Conservation (phyloP, 75 land plant species). For the Adiantum capillusveneris region DNA sequence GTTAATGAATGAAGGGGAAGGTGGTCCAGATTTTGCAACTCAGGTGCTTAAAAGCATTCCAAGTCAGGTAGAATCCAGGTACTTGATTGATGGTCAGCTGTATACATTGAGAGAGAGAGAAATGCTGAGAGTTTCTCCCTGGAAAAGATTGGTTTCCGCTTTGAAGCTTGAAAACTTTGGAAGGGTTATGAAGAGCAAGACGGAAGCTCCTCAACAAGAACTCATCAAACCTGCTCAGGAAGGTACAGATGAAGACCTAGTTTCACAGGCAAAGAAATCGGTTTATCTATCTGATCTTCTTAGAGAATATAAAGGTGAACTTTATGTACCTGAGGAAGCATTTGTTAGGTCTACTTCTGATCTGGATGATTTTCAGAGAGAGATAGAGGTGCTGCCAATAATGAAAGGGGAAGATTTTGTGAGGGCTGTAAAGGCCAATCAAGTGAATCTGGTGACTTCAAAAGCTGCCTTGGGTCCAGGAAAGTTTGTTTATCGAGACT, state of each 20-base stretch:
- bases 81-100: slow-evolving; percentile 41
- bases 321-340: slow-evolving; percentile 85
- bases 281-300: slow-evolving; percentile 74
- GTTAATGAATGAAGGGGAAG: slow-evolving; percentile 16
- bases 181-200: neutral
- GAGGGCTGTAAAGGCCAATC: slow-evolving; percentile 33
- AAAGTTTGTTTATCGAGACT: slow-evolving; percentile 36
- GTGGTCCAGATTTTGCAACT: slow-evolving; percentile 48
- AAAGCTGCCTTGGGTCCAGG: slow-evolving; percentile 17
- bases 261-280: slow-evolving; percentile 1
- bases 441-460: slow-evolving; percentile 62
- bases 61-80: slow-evolving; percentile 61
- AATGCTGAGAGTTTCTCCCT: slow-evolving; percentile 16
- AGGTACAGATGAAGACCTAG: slow-evolving; percentile 9
- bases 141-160: slow-evolving; percentile 11
- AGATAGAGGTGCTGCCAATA: slow-evolving; percentile 45
- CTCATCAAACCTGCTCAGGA: slow-evolving; percentile 12
- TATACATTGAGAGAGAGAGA: slow-evolving; percentile 56
- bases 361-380: slow-evolving; percentile 54
- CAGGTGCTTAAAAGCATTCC: slow-evolving; percentile 61
- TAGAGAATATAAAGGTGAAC: slow-evolving; percentile 69
- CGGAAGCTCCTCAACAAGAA: slow-evolving; percentile 1
- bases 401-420: slow-evolving; percentile 62
- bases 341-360: slow-evolving; percentile 50
- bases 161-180: neutral